A percentile compares a stretch with the other conserved stretches of the same genome.
Conservation (phyloP, 257 asterid genomes). For the Petunia secreta region DNA sequence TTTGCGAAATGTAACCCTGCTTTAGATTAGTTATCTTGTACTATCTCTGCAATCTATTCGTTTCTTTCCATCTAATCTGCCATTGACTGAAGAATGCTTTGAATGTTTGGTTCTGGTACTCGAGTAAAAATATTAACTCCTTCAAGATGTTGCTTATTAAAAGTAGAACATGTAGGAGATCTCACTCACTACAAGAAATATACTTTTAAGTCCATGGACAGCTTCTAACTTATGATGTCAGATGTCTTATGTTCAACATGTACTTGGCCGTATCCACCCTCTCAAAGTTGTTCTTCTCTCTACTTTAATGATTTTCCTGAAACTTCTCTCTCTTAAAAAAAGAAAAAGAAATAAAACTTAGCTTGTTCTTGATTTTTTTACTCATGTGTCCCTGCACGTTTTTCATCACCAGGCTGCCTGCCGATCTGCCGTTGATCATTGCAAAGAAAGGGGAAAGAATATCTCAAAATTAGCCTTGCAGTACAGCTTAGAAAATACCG, state of each 20-base stretch:
- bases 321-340: background rate
- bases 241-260: background rate
- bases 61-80: slow-evolving; percentile 22
- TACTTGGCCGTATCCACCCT: background rate
- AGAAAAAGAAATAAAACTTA: background rate
- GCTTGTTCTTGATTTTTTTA: background rate
- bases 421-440: slow-evolving; percentile 71
- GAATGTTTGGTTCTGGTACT: background rate
- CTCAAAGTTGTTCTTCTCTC: background rate
- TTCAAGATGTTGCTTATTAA: background rate
- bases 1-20: background rate
- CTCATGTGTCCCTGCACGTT: background rate
- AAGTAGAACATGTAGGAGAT: background rate
- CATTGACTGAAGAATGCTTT: background rate
- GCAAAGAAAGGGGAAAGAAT: slow-evolving; percentile 70
- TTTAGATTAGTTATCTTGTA: background rate
- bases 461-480: slow-evolving; percentile 85
- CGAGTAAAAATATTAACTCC: background rate
- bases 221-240: background rate
- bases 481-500: slow-evolving; percentile 77
- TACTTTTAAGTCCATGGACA: slow-evolving; percentile 15
- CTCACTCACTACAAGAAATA: background rate
- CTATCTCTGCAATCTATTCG: background rate
- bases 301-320: background rate
- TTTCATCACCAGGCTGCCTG: slow-evolving; percentile 71